A percentile compares a stretch with the other conserved stretches of the same genome.
Evolutionary conservation across 108 stramenopile genomes (phyloP).

Genomic region (Nitzschia inconspicua): DNA sequence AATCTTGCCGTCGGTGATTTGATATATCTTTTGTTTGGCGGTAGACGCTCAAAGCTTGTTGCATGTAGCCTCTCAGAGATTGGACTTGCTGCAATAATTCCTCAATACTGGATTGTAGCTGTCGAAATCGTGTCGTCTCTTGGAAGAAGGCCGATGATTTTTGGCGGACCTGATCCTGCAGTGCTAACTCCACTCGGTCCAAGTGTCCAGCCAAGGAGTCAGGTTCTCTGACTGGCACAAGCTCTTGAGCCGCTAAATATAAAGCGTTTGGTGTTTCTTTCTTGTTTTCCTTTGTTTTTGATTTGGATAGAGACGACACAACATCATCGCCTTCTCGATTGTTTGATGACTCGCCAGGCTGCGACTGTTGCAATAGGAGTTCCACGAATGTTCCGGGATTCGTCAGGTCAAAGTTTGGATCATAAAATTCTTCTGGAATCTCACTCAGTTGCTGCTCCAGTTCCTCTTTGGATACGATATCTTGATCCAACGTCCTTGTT

Average conservation of each 20-base stretch:
- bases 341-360: background rate
- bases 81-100: slow-evolving; percentile 65
- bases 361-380: slow-evolving; percentile 29
- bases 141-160: slow-evolving; percentile 79
- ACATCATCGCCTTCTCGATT: background rate
- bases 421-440: slow-evolving; percentile 66
- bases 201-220: slow-evolving; percentile 66
- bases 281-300: background rate
- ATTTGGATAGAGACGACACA: background rate
- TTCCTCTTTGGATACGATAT: slow-evolving; percentile 12
- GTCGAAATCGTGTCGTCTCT: slow-evolving; percentile 80
- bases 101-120: slow-evolving; percentile 62
- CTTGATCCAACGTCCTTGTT: slow-evolving; percentile 15
- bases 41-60: slow-evolving; percentile 32
- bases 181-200: slow-evolving; percentile 74
- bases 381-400: slow-evolving; percentile 73
- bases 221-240: slow-evolving; percentile 57
- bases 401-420: slow-evolving; percentile 74
- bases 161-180: slow-evolving; percentile 76
- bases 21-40: slow-evolving; percentile 28
- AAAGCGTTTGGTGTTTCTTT: slow-evolving; percentile 13
- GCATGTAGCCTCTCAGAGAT: slow-evolving; percentile 38
- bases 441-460: slow-evolving; percentile 20
- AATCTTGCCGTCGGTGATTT: slow-evolving; percentile 52
- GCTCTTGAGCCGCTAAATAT: slow-evolving; percentile 38